Evolutionary conservation across 2,329 filamentous ascomycete genomes (phyloP).

Genomic region (Elsinoe batatas): DNA sequence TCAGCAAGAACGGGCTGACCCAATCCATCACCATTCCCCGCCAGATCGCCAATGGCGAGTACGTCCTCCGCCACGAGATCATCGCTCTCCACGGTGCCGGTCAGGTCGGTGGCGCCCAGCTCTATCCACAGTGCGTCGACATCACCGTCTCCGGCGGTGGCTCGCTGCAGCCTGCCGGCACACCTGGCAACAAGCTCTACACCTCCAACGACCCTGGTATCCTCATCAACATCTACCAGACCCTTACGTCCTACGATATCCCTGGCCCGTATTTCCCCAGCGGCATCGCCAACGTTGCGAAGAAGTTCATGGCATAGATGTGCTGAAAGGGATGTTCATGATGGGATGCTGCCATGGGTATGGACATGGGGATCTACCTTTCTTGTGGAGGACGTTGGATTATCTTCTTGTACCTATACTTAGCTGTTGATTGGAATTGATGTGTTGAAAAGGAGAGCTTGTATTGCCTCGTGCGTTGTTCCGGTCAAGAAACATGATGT

Average conservation of each 20-base stretch:
- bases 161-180: constrained; percentile 40
- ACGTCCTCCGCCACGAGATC: constrained; percentile 51
- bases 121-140: constrained; percentile 46
- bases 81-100: constrained; percentile 50
- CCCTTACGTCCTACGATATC: constrained; percentile 38
- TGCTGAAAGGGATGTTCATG: background rate
- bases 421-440: background rate
- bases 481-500: background rate
- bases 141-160: constrained; percentile 48
- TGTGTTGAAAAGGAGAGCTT: background rate
- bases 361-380: background rate
- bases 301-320: background rate
- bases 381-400: background rate
- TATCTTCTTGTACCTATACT: constrained; percentile 10
- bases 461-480: background rate
- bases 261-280: constrained; percentile 39
- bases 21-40: constrained; percentile 44
- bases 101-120: constrained; percentile 34
- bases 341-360: background rate
- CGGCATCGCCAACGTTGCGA: background rate
- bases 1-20: constrained; percentile 39
- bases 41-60: constrained; percentile 46
- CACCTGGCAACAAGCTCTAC: constrained; percentile 47
- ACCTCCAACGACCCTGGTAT: constrained; percentile 49
- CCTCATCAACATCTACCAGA: constrained; percentile 48